These are phyloP conservation scores for Darksidea phi DNA, from an alignment of 495 filamentous ascomycete genomes.

Conservation along the genomic window DNA sequence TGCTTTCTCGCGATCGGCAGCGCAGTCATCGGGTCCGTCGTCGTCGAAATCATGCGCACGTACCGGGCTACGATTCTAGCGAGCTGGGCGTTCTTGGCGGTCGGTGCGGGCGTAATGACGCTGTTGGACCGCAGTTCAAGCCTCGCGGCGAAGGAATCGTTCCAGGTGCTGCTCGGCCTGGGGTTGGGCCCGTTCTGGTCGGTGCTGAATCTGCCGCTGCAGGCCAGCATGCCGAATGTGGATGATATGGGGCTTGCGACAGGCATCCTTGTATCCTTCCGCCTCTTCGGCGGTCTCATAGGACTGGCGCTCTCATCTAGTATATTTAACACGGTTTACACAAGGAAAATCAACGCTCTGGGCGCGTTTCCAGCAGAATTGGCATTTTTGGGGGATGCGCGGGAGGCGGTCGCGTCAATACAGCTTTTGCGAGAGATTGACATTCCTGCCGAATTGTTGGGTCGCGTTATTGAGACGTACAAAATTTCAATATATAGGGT, in stretches of 20 bases:
- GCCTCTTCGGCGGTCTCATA: slow-evolving; percentile 45
- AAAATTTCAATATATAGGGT: too few relatives aligned
- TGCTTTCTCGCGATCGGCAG: slow-evolving; percentile 28
- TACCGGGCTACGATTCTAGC: neutral
- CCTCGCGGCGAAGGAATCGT: neutral
- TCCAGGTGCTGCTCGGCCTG: neutral
- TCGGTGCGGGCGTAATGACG: neutral
- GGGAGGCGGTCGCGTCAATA: too few relatives aligned
- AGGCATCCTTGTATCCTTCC: slow-evolving; percentile 42
- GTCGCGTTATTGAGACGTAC: too few relatives aligned
- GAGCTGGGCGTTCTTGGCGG: neutral
- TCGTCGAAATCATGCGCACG: neutral
- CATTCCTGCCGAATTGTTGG: too few relatives aligned
- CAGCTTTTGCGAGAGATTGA: too few relatives aligned
- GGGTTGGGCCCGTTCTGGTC: neutral
- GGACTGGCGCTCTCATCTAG: too few relatives aligned
- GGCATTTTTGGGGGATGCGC: too few relatives aligned
- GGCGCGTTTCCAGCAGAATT: too few relatives aligned
- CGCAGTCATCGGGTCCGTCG: slow-evolving; percentile 13
- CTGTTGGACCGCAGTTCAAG: neutral
- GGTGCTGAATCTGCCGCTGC: neutral
- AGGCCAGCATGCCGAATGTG: slow-evolving; percentile 29
- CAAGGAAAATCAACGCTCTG: too few relatives aligned
- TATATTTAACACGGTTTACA: too few relatives aligned
- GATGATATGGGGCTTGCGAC: slow-evolving; percentile 46